These are phyloP conservation scores for Verbascum thapsus DNA, from an alignment of 257 asterid genomes.

Conservation along the genomic window DNA sequence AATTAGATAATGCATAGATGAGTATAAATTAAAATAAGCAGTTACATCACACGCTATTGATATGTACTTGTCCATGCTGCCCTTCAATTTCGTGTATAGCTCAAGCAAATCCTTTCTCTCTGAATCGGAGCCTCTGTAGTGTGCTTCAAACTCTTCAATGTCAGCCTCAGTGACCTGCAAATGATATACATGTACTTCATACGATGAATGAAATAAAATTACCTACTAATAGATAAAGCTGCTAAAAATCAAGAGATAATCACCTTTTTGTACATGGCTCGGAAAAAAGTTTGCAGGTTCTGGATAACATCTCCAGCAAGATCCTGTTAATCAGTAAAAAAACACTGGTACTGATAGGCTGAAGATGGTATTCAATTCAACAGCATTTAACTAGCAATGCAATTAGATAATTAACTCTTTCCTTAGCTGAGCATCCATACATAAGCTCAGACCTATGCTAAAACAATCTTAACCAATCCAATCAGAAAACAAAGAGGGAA, in stretches of 20 bases:
- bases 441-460: background rate
- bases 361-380: background rate
- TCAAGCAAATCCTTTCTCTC: slow-evolving; percentile 85
- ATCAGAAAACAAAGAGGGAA: background rate
- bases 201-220: slow-evolving; percentile 10
- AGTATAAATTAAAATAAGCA: background rate
- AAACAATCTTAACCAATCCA: background rate
- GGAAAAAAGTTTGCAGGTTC: slow-evolving; percentile 76
- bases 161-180: slow-evolving; percentile 81
- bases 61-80: slow-evolving; percentile 80
- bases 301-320: slow-evolving; percentile 79
- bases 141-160: slow-evolving; percentile 88
- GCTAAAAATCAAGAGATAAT: background rate
- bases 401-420: slow-evolving; percentile 13
- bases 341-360: background rate
- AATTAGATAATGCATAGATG: background rate
- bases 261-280: slow-evolving; percentile 82
- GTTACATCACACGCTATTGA: slow-evolving; percentile 6
- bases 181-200: slow-evolving; percentile 15
- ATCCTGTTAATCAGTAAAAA: slow-evolving; percentile 53
- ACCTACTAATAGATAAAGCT: slow-evolving; percentile 4
- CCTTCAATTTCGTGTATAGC: slow-evolving; percentile 68
- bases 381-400: background rate
- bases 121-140: slow-evolving; percentile 83
- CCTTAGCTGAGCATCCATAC: slow-evolving; percentile 10